phyloP scores from a whole-genome alignment of 1,284 basidiomycete genomes.

The Papiliotrema fonsecae region DNA sequence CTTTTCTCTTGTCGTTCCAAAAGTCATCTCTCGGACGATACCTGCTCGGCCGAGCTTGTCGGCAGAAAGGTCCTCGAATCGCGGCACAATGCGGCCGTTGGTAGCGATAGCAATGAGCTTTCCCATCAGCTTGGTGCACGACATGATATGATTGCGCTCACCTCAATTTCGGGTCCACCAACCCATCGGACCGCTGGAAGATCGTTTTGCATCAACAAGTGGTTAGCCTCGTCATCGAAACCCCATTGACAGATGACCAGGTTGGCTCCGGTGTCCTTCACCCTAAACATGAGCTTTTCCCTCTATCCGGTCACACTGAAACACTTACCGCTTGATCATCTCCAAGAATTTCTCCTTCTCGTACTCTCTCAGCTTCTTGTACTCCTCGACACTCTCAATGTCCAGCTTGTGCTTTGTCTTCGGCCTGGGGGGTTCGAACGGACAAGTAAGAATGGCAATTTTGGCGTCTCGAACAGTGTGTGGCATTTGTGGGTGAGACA shows the following conservation, averaged over 20 bases:
- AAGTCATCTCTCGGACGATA: conserved; percentile 85
- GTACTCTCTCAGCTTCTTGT: conserved; percentile 88
- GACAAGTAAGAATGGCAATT: conserved; percentile 95
- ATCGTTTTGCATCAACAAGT: conserved; percentile 94
- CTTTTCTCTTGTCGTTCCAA: conserved; percentile 96
- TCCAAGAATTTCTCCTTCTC: conserved; percentile 93
- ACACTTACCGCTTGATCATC: conserved; percentile 73
- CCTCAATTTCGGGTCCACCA: conserved; percentile 97
- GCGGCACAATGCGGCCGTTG: conserved; percentile 94
- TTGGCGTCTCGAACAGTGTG: conserved; percentile 78
- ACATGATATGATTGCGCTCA: conserved; percentile 39
- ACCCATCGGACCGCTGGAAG: conserved; percentile 99
- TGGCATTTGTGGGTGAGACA: conserved; percentile 99
- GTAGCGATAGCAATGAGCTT: conserved; percentile 93
- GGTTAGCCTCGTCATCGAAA: conserved; percentile 99
- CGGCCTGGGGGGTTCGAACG: conserved; percentile 95
- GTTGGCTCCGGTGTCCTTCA: conserved; percentile 98
- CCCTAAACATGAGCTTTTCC: conserved; percentile 48
- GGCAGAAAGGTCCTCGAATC: conserved; percentile 89
- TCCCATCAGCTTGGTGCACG: not conserved
- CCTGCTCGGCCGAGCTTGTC: conserved; percentile 92
- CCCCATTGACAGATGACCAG: conserved; percentile 99
- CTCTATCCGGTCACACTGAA: not conserved
- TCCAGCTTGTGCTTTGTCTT: conserved; percentile 99
- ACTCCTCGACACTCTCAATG: conserved; percentile 97